A percentile compares a stretch with the other conserved stretches of the same genome.
These are phyloP conservation scores for Pythium rishiriense DNA, from an alignment of 352 stramenopile species.

Conservation along the genomic window DNA sequence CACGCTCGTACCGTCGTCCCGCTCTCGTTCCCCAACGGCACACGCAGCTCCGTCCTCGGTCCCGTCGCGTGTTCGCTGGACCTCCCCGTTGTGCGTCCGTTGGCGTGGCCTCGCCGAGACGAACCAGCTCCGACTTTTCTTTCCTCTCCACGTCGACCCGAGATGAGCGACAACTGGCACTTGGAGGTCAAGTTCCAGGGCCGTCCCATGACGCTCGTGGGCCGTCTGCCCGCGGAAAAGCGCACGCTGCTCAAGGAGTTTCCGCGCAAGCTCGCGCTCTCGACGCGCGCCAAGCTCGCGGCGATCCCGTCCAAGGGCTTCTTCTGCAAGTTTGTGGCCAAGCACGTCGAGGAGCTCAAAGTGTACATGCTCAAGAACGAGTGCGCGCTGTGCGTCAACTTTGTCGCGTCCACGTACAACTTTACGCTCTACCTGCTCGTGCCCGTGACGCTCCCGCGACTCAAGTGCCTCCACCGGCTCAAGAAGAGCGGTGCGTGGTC, in stretches of 20 bases:
- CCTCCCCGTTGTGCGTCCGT: too few species aligned
- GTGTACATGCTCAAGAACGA: constrained; percentile 88
- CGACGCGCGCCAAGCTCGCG: constrained; percentile 74
- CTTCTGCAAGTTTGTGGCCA: constrained; percentile 89
- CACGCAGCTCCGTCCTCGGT: too few species aligned
- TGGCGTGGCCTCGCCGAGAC: too few species aligned
- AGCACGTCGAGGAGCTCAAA: constrained; percentile 84
- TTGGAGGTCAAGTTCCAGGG: constrained; percentile 87
- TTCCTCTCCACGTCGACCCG: too few species aligned
- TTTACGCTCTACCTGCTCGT: constrained; percentile 86
- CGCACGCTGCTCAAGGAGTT: constrained; percentile 76
- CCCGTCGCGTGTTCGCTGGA: too few species aligned
- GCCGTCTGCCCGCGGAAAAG: constrained; percentile 79
- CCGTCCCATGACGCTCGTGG: constrained; percentile 65
- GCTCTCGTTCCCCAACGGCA: neutral
- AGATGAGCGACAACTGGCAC: constrained; percentile 78
- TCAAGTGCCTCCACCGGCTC: constrained; percentile 81
- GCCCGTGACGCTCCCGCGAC: constrained; percentile 54
- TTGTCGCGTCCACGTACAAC: constrained; percentile 78
- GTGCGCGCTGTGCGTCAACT: constrained; percentile 82
- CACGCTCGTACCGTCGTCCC: neutral
- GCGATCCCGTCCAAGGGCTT: constrained; percentile 86
- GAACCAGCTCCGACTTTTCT: too few species aligned
- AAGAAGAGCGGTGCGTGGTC: constrained; percentile 66
- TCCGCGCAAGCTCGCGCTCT: constrained; percentile 68